Conservation (phyloP, 805 yeast species). For the Starmerella powellii region DNA sequence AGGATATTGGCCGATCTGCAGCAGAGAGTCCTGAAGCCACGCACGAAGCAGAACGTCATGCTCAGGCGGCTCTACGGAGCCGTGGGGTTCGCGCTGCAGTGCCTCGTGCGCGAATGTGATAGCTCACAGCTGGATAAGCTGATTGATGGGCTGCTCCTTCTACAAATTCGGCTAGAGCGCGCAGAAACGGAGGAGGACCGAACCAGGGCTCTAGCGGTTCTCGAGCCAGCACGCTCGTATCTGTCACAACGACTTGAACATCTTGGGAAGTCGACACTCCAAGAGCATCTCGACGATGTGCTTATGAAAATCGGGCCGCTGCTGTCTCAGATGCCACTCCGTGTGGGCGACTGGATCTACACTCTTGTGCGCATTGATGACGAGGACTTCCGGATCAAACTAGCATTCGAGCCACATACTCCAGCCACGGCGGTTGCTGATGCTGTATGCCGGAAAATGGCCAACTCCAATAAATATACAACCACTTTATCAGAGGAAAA, state of each 20-base stretch:
- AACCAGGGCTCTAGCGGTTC: background rate
- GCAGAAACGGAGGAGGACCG: background rate
- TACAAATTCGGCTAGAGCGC: slow-evolving; percentile 1
- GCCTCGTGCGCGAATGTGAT: background rate
- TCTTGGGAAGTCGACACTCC: background rate
- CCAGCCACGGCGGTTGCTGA: background rate
- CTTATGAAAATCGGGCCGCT: background rate
- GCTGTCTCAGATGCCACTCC: slow-evolving; percentile 1
- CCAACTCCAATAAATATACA: background rate
- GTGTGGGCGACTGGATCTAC: background rate
- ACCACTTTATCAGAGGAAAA: background rate
- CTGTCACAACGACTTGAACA: background rate
- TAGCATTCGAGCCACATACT: background rate
- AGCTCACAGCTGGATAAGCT: background rate
- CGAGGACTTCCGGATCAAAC: background rate
- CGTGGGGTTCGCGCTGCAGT: slow-evolving; percentile 1
- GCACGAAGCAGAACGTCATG: background rate
- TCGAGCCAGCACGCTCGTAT: background rate
- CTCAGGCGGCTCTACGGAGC: slow-evolving; percentile 1
- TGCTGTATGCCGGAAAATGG: background rate
- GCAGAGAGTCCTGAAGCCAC: no score
- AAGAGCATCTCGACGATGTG: background rate
- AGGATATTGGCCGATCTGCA: no score
- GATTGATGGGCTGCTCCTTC: slow-evolving; percentile 4
- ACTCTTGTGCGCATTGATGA: background rate